Evolutionary conservation across 768 basidiomycete genomes (phyloP), one percentile per base, ranked within the genome.

Genomic region (Kondoa subrosea): DNA sequence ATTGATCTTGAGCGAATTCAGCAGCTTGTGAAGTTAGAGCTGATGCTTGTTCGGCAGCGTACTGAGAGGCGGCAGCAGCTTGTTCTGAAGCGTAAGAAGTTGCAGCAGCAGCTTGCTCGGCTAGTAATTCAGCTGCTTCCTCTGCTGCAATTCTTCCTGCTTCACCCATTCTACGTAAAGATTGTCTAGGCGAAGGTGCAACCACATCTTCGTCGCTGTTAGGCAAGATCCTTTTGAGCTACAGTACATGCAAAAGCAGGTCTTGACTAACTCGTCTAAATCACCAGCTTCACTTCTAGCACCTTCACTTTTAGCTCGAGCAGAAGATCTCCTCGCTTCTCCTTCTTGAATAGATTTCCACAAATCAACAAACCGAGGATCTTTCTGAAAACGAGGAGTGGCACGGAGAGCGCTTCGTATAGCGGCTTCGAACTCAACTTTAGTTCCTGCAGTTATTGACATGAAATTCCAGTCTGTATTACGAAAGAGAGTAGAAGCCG

Each of bases 391-490:
- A 3, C 29, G 17, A 27, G 27, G 27, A 16, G 27, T 3, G 27
- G 3, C 27, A 3, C 61, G 16, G 3, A 63, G 61, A 16, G 61
- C 30, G 29, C 29, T 8, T 17, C 61, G 61, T 21, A 63, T 63
- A 32, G 61, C 61, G 29, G 61, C 61, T 32, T 63, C 61, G 61
- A 29, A 63, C n/a, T 63, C 61, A 32, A 63, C 61, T 32, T 63
- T 63, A 32, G 61, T 63, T 27, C 58, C 58, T 59, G 26, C 58
- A 8, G 4, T 30, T 4, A 59, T 59, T 25, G 8, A 59, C 58
- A 8, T 25, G 4, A 30, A 59, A 30, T 25, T 4, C 58, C 4
- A 25, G 58, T 59, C 58, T 59, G 58, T 59, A n/a, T n/a, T n/a
- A n/a, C n/a, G n/a, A n/a, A n/a, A n/a, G n/a, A n/a, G n/a, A n/a